Conservation (phyloP, 257 asterid genomes). For the Primulina tabacum region DNA sequence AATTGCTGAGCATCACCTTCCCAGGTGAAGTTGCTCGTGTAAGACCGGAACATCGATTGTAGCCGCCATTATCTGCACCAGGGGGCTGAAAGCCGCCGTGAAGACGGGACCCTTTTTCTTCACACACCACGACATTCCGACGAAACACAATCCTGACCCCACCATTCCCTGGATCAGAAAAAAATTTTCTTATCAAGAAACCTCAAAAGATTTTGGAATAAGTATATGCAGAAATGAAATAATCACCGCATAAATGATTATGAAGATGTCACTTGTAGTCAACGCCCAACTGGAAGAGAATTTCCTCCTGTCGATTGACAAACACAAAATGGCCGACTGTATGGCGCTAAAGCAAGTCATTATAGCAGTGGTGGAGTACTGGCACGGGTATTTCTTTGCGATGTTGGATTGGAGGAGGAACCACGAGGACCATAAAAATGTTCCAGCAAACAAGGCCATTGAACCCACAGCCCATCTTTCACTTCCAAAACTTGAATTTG, state of each 20-base stretch:
- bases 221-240: too few relatives aligned
- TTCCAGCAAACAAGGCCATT: constrained; percentile 52
- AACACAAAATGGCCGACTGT: constrained; percentile 51
- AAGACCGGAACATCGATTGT: constrained; percentile 53
- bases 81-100: constrained; percentile 75
- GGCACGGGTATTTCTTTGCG: constrained; percentile 62
- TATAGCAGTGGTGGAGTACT: constrained; percentile 67
- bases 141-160: constrained; percentile 76
- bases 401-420: constrained; percentile 55
- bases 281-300: constrained; percentile 41
- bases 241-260: constrained; percentile 49
- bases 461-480: constrained; percentile 60
- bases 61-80: constrained; percentile 66
- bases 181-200: too few relatives aligned
- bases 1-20: constrained; percentile 37
- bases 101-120: constrained; percentile 73
- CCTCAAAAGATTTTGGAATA: too few relatives aligned
- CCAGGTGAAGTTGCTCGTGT: constrained; percentile 71
- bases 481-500: constrained; percentile 12
- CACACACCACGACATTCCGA: constrained; percentile 87
- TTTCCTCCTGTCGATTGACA: constrained; percentile 33
- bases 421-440: constrained; percentile 73
- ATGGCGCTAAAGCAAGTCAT: constrained; percentile 67
- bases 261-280: constrained; percentile 43
- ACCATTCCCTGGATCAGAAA: constrained; percentile 54